A percentile compares a stretch with the other conserved stretches of the same genome.
Conservation (phyloP, 2,329 filamentous ascomycete genomes). For the Nakataea oryzae region DNA sequence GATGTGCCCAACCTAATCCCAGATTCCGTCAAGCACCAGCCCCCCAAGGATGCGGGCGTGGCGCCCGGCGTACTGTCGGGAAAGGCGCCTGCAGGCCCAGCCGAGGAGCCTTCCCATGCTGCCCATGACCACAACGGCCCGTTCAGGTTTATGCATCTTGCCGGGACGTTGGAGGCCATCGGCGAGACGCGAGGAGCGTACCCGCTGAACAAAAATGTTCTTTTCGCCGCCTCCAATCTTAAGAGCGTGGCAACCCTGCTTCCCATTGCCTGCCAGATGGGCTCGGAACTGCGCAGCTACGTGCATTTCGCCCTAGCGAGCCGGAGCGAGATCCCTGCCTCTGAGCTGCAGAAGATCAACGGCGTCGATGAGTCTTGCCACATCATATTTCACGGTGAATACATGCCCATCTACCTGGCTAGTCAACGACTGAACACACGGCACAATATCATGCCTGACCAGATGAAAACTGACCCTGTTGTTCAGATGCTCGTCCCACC, state of each 20-base stretch:
- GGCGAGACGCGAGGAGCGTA: slow-evolving; percentile 39
- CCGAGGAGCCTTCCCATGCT: slow-evolving; percentile 11
- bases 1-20: neutral
- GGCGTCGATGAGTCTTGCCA: slow-evolving; percentile 64
- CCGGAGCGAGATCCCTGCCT: slow-evolving; percentile 56
- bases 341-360: slow-evolving; percentile 65
- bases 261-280: slow-evolving; percentile 84
- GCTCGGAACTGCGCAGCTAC: slow-evolving; percentile 51
- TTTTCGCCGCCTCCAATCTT: slow-evolving; percentile 70
- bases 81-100: neutral
- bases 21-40: neutral
- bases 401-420: neutral
- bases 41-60: neutral
- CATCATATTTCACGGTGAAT: slow-evolving; percentile 46
- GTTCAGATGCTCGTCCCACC: slow-evolving; percentile 65
- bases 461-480: slow-evolving; percentile 2
- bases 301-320: slow-evolving; percentile 80
- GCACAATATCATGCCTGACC: slow-evolving; percentile 7
- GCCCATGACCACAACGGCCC: slow-evolving; percentile 52
- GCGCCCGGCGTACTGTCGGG: slow-evolving; percentile 1
- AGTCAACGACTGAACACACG: neutral
- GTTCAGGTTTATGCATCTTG: slow-evolving; percentile 58
- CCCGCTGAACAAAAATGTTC: slow-evolving; percentile 53
- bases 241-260: slow-evolving; percentile 63
- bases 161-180: slow-evolving; percentile 50